Evolutionary conservation across 1,284 basidiomycete genomes (phyloP).

Genomic region (Malassezia psittaci): DNA sequence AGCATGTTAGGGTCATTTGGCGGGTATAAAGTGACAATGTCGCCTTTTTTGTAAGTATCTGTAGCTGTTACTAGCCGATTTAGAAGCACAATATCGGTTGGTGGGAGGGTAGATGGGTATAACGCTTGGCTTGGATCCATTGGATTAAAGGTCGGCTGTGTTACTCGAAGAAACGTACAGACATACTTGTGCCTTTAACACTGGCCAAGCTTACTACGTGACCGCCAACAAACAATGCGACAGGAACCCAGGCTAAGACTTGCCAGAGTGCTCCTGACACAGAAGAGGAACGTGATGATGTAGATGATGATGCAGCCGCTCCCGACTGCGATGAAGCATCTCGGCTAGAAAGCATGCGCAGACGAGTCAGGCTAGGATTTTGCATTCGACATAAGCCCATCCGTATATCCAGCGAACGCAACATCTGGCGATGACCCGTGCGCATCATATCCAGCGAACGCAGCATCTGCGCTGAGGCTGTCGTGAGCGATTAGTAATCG

Average conservation of each 20-base stretch:
- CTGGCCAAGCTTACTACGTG: constrained; percentile 51
- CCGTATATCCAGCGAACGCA: no score
- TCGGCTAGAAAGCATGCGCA: neutral
- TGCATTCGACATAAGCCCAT: no score
- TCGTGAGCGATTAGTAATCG: no score
- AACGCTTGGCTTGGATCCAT: constrained; percentile 2
- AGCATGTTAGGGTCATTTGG: constrained; percentile 51
- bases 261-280: neutral
- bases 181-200: constrained; percentile 50
- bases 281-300: neutral
- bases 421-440: no score
- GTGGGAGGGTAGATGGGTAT: constrained; percentile 48
- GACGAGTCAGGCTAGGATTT: no score
- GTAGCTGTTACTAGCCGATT: constrained; percentile 49
- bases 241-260: constrained; percentile 51
- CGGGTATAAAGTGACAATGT: constrained; percentile 52
- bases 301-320: neutral
- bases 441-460: no score
- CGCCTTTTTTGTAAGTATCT: constrained; percentile 49
- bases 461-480: no score
- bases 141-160: constrained; percentile 39
- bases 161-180: constrained; percentile 4
- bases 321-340: neutral
- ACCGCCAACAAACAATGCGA: constrained; percentile 51
- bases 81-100: constrained; percentile 53